Conservation (phyloP, 805 yeast species). For the Allodekkera sacchari region DNA sequence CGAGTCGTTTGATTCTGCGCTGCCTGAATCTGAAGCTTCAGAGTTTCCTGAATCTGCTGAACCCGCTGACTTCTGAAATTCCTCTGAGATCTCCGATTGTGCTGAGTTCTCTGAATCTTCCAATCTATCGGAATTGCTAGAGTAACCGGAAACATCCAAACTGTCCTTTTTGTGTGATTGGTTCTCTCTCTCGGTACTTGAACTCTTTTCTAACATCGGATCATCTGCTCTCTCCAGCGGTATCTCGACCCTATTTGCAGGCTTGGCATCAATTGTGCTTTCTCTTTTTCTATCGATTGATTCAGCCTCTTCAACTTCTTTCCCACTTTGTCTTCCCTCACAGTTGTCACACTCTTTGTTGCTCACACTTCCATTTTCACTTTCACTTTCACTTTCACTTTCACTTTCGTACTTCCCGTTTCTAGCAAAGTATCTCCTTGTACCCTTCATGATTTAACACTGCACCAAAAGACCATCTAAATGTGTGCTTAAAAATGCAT, state of each 20-base stretch:
- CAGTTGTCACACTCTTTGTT: neutral
- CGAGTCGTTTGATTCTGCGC: conserved; percentile 16
- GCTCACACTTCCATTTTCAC: neutral
- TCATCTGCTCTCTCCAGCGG: no score
- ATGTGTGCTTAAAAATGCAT: neutral
- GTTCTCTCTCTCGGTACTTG: conserved; percentile 1
- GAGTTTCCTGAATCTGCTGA: no score
- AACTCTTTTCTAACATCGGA: no score
- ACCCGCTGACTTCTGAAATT: conserved; percentile 9
- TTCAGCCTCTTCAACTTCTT: neutral
- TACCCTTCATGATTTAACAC: no score
- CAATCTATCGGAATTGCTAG: no score
- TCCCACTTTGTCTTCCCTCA: conserved; percentile 3
- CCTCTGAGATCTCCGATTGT: neutral
- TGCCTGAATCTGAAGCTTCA: conserved; percentile 13
- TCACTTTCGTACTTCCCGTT: conserved; percentile 4
- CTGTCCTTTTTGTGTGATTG: neutral
- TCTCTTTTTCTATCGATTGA: neutral
- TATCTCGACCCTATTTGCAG: no score
- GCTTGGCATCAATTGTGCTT: neutral
- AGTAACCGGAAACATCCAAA: conserved; percentile 5
- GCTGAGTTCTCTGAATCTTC: no score
- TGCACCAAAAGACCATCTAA: neutral
- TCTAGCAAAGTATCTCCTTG: conserved; percentile 4
- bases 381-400: conserved; percentile 1